Conservation (phyloP, 2,329 filamentous ascomycete genomes). For the Penicillium sp. region DNA sequence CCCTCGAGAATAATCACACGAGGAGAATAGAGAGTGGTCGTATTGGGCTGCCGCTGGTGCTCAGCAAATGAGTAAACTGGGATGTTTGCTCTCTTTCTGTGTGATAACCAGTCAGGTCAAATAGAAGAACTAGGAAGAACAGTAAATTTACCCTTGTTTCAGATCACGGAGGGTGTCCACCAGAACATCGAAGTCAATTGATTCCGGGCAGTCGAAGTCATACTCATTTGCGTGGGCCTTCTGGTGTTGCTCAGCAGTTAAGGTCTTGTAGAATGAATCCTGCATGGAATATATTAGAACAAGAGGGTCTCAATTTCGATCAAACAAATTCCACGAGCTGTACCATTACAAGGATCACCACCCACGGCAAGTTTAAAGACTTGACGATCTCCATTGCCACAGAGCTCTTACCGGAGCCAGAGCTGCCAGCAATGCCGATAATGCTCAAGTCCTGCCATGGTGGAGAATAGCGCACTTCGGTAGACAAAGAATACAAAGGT, state of each 20-base stretch:
- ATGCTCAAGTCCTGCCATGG: constrained; percentile 97
- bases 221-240: constrained; percentile 86
- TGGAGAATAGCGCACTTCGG: constrained; percentile 73
- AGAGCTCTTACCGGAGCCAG: constrained; percentile 93
- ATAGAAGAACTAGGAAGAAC: not conserved
- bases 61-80: constrained; percentile 94
- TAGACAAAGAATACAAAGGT: constrained; percentile 35
- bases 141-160: constrained; percentile 75
- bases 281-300: constrained; percentile 37
- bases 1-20: constrained; percentile 94
- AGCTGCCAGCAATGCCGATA: constrained; percentile 92
- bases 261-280: constrained; percentile 96
- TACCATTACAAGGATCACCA: constrained; percentile 96
- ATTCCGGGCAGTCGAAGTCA: constrained; percentile 92
- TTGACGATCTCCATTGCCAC: constrained; percentile 87
- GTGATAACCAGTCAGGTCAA: constrained; percentile 5
- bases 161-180: constrained; percentile 76
- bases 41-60: constrained; percentile 74
- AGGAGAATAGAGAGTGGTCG: constrained; percentile 89
- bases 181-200: constrained; percentile 89
- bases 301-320: not conserved
- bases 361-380: constrained; percentile 90
- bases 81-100: constrained; percentile 65
- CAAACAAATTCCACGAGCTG: constrained; percentile 22
- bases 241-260: constrained; percentile 73